Evolutionary conservation across 495 filamentous ascomycete species (phyloP), one percentile per base, ranked within the genome.

Genomic region (Cenococcum geophilum): DNA sequence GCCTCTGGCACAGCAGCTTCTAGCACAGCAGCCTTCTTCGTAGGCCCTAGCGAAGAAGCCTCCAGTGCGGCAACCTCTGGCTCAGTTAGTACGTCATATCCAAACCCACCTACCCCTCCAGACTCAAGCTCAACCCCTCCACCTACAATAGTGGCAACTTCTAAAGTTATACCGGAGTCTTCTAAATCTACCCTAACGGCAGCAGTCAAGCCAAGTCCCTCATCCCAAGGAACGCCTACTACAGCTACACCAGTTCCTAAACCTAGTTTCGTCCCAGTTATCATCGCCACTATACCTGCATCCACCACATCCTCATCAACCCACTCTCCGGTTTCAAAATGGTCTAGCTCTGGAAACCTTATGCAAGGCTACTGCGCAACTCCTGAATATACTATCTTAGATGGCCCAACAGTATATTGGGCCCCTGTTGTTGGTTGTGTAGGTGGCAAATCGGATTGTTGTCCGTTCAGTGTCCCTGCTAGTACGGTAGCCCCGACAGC

Each of bases 371-470:
- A 66, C 35, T 66, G 63, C 42, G 54, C 32, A 8, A 61, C 55
- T 8, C 63, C 63, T n/a, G 48, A 52, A 43, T 66, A 61, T 36
- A 58, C 59, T 0, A n/a, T 66, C 14, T 21, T 66, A n/a, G 55
- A 61, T 37, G 63, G 63, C 2, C 51, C 63, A 8, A 66, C 63
- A 14, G 63, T 55, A 40, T 61, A 61, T 37, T 66, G 59, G 58
- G 59, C 59, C 49, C 63, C 63, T 1, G 53, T 66, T 5, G 16
- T 66, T 48, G 63, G 63, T 3, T 66, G 63, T 43, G 36, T 61
- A 4, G 59, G 55, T 43, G 53, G 59, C 37, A 66, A 55, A 45
- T 23, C 58, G 3, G 63, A 66, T 34, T 66, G 63, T 20, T 66
- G 63, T 49, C 54, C 63, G 11, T 66, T 61, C 36, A 40, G 58